Percentiles rank a stretch among this genome's conserved stretches.
Evolutionary conservation across 2,329 filamentous ascomycete species (phyloP).

Genomic region (Rhynchosporium graminicola): DNA sequence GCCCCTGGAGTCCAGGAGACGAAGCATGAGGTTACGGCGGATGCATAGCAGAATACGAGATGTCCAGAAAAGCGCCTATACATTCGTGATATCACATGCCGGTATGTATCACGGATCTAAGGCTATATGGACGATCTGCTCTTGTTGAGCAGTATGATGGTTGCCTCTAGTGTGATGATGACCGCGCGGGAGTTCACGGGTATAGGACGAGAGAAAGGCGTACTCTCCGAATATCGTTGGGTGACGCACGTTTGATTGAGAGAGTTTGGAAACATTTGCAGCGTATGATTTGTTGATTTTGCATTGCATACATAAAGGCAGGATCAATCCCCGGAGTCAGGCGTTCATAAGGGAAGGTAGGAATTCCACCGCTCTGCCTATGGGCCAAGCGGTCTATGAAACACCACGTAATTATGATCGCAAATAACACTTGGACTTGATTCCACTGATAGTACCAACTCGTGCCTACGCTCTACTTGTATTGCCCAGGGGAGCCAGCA

Average conservation of each 20-base stretch:
- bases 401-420: conserved; percentile 13
- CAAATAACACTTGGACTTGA: conserved; percentile 10
- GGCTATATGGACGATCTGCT: conserved; percentile 2
- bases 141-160: not conserved
- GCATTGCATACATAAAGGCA: conserved; percentile 26
- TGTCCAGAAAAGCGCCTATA: conserved; percentile 20
- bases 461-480: not conserved
- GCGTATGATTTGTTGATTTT: conserved; percentile 14
- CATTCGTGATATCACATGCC: not conserved
- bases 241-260: not conserved
- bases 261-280: conserved; percentile 15
- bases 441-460: not conserved
- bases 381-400: not conserved
- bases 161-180: not conserved
- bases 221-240: not conserved
- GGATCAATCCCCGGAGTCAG: conserved; percentile 14
- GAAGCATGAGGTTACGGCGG: conserved; percentile 34
- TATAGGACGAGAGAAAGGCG: not conserved
- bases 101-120: not conserved
- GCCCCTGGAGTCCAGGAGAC: conserved; percentile 32
- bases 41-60: conserved; percentile 25
- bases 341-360: conserved; percentile 25
- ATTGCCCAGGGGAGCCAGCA: no score
- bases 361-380: conserved; percentile 19
- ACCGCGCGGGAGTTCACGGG: not conserved